These are phyloP conservation scores for Cercophora samala DNA, from an alignment of 495 filamentous ascomycete genomes.

Conservation along the genomic window DNA sequence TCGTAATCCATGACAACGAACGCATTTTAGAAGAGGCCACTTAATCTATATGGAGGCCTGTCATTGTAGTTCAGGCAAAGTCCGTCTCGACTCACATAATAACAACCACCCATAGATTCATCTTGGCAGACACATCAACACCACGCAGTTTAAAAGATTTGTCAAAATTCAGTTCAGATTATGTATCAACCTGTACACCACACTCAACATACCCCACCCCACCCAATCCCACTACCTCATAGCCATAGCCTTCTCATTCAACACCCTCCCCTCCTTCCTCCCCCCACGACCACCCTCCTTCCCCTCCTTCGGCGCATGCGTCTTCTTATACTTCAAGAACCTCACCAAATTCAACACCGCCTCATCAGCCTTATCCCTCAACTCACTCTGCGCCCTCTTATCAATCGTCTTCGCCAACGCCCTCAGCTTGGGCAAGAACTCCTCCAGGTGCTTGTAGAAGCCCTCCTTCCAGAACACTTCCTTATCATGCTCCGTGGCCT, in stretches of 20 bases:
- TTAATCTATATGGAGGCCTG: no score
- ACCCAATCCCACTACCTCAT: neutral
- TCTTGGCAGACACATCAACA: neutral
- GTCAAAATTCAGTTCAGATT: neutral
- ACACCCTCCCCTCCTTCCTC: neutral
- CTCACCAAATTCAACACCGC: slow-evolving; percentile 52
- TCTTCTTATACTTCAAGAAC: slow-evolving; percentile 61
- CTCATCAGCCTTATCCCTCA: slow-evolving; percentile 55
- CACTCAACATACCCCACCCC: no score
- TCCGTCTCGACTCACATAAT: no score
- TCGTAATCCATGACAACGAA: no score
- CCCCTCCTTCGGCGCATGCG: slow-evolving; percentile 33
- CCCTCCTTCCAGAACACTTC: slow-evolving; percentile 59
- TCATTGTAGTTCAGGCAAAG: no score
- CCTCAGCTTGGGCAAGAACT: slow-evolving; percentile 47
- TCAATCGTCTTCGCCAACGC: slow-evolving; percentile 54
- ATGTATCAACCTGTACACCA: neutral
- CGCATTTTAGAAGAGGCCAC: no score
- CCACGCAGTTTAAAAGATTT: neutral
- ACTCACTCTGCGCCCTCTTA: slow-evolving; percentile 50
- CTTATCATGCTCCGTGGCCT: slow-evolving; percentile 49
- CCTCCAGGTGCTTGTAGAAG: slow-evolving; percentile 57
- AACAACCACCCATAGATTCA: no score
- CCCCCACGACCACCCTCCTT: neutral
- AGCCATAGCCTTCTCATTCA: neutral